Evolutionary conservation across 2,329 filamentous ascomycete genomes (phyloP), one percentile per base, ranked within the genome.

Genomic region (Alternaria sp.): DNA sequence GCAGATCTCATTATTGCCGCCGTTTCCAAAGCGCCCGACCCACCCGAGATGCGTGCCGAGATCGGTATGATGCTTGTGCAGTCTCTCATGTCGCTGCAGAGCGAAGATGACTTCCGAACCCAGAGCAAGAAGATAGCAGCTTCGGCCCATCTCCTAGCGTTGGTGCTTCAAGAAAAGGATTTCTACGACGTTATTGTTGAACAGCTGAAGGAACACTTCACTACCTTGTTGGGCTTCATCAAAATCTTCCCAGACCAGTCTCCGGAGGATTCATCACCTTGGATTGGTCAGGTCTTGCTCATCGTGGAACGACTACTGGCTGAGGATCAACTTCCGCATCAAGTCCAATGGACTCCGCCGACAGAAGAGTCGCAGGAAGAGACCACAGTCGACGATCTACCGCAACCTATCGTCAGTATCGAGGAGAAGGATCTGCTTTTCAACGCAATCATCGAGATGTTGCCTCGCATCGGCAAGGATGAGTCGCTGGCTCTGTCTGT

Each of bases 231-330:
- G 26, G 86, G 84, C 3, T 97, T 97, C 78, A 87, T 99, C 70
- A 90, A 91, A 72, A 83, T 93, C 5, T 84, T 88, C 6, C 83
- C 88, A 0, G 87, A 89, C 25, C 87, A 90, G 59, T 85, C 91
- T 4, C 83, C 86, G 0, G 92, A 97, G 52, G 91, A 96, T 62
- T 84, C 93, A n/a, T 92, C 93, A 5, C 92, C 93, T 2, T 99
- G 95, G 93, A 91, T 98, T 67, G 92, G 93, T 12, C 94, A 96
- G 73, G 89, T 98, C 30, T 84, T 99, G 32, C 85, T 98, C 15
- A 91, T 99, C 53, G 86, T 98, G 52, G 96, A 99, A 83, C 92
- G 92, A 57, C 84, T 98, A 30, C 84, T 99, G n/a, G 91, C 91
- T 13, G 92, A 97, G 71, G 96, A 98, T 78, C 90, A 93, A 72